Base-by-base conservation (phyloP, 176 grass and related monocot species). In the Paspalum notatum region DNA sequence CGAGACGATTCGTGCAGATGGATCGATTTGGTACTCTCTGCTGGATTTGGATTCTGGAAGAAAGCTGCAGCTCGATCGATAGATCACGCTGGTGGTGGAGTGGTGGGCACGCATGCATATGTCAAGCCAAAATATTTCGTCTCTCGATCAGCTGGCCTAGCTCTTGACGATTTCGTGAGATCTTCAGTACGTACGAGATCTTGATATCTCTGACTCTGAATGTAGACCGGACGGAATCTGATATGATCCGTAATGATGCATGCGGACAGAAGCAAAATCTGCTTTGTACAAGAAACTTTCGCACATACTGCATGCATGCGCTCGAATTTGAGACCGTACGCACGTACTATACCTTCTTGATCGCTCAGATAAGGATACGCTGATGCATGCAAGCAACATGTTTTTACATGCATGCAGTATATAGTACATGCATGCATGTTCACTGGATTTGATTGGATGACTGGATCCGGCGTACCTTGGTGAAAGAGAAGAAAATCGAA, bases 171-270 rank as follows among this genome's bases (percentile, higher is more conserved):
- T 65, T 16, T 65, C 62, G 13, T 39, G 40, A 67, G 63, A 66
- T 66, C 64, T 67, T 63, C 56, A 63, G 32, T 32, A 32, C 32
- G 61, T 63, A 63, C 61, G 14, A 39, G 27, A 39, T 63, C 61
- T 27, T 17, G 61, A 39, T 14, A 20, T 67, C 7, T n/a, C n/a
- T n/a, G n/a, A n/a, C n/a, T n/a, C n/a, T 67, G 64, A 39, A 44
- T 3, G 17, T 42, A 15, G 32, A 18, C 27, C 40, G 17, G 61
- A 26, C 1, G 4, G 64, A 39, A 44, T 21, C 2, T 37, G 27
- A 32, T 32, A 1, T n/a, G n/a, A 13, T 12, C 21, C 21, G 25
- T 16, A 6, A 62, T 27, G 44, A 51, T 51, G 49, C 49, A 51
- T 16, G 15, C 49, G 49, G 12, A 39, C 26, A 63, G 13, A 63